These are phyloP conservation scores for Apiospora sp. DNA, from an alignment of 2,329 filamentous ascomycete genomes.

Conservation along the genomic window DNA sequence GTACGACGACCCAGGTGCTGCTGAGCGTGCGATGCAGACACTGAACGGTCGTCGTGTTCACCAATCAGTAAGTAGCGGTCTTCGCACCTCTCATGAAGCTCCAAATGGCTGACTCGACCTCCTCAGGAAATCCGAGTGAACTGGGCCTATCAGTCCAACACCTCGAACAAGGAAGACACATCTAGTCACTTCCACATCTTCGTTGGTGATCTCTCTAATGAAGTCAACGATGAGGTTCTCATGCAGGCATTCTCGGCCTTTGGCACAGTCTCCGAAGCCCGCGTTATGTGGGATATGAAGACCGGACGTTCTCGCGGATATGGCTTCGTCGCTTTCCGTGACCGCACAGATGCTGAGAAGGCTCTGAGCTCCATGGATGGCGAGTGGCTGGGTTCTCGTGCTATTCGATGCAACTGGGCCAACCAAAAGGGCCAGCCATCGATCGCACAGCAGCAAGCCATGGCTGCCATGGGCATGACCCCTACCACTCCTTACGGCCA, in stretches of 20 bases:
- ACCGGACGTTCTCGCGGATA: constrained; percentile 97
- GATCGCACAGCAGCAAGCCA: constrained; percentile 95
- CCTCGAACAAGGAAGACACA: constrained; percentile 92
- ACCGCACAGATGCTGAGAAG: constrained; percentile 92
- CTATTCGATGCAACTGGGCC: constrained; percentile 99
- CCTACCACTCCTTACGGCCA: constrained; percentile 96
- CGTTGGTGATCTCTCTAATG: constrained; percentile 95
- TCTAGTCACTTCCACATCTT: constrained; percentile 99
- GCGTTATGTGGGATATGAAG: constrained; percentile 99
- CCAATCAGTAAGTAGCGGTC: constrained; percentile 70
- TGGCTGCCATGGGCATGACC: constrained; percentile 98
- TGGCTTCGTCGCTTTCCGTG: constrained; percentile 96
- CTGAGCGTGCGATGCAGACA: constrained; percentile 96
- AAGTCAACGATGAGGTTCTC: constrained; percentile 96
- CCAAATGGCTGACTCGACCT: constrained; percentile 27
- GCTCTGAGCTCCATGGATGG: constrained; percentile 97
- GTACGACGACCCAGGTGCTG: constrained; percentile 96
- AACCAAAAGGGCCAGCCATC: constrained; percentile 99
- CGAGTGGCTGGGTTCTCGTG: constrained; percentile 97
- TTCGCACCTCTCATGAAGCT: neutral
- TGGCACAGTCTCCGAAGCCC: constrained; percentile 93
- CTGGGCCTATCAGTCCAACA: constrained; percentile 99
- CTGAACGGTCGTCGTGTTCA: constrained; percentile 95
- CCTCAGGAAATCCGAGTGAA: constrained; percentile 95
- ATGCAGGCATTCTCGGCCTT: constrained; percentile 95